Base-by-base conservation (phyloP, 2,329 filamentous ascomycete genomes). In the Akanthomyces uredinophilus region DNA sequence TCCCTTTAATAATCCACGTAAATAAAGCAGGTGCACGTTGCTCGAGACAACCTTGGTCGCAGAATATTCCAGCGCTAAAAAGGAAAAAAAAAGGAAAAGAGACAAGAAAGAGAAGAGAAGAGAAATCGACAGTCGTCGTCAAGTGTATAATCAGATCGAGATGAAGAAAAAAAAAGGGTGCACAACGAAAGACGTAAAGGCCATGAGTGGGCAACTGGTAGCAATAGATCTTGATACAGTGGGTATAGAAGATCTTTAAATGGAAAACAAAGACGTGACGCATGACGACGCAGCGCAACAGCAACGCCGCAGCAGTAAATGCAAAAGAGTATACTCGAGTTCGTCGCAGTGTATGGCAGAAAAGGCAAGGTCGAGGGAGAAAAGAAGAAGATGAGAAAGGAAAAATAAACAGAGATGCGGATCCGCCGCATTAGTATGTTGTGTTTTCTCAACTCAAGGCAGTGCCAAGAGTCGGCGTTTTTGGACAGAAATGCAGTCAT, bases 181-280 rank as follows among this genome's bases (percentile, higher is more conserved):
- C 32, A 50, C 43, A 50, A 50, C 39, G 32, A 50, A 27, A 56
- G 55, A 59, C 55, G 55, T 59, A 50, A 59, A 54, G 46, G 32
- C 22, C 55, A 50, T 59, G 20, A 50, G 44, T 35, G 18, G 46
- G 49, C 46, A 50, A 29, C 18, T 50, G 44, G 55, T 50, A 50
- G 18, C 24, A 27, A 47, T 37, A 57, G 46, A 59, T 43, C 55
- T 44, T 50, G 55, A 59, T 50, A 59, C 55, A 58, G 50, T 44
- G 57, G 57, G 57, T 60, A 60, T 60, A 60, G 47, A 52, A 37
- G 47, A 60, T 52, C 32, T 52, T 14, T 13, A 59, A 59, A 59
- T 50, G 41, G 41, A 46, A 51, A 49, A 66, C 43, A 41, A 51
- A 49, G 24, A 39, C 22, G 18, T 49, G 61, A 54, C 49, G n/a